Base-by-base conservation (phyloP, 257 asterid genomes). In the Gentiana dahurica region DNA sequence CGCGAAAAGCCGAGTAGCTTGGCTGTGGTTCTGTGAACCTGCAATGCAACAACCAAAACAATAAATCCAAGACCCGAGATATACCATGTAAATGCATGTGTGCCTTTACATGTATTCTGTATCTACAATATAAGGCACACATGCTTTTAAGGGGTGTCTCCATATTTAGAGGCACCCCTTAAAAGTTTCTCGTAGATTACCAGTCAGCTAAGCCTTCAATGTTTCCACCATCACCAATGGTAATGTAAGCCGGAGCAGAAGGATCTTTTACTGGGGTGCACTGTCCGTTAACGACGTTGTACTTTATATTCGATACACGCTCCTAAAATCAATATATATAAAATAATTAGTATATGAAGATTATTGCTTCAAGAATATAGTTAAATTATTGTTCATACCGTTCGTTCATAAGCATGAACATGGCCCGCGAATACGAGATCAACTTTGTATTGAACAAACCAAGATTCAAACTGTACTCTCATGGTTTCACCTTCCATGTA, bases 211-310 rank as follows among this genome's bases (percentile, higher is more conserved):
- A n/a, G 53, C 90, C 90, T 72, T 82, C 90, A 41, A 74, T 64
- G 55, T 81, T 81, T 37, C 86, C 86, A 39, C 86, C 80, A 55
- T 82, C 84, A 34, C 82, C 86, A 34, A 82, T 79, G 36, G 83
- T 70, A 39, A 79, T 74, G 47, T 77, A 79, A 15, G 77, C 68
- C 0, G 82, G 82, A 3, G 82, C 82, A 43, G 79, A 77, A 43
- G 74, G 49, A 62, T 79, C 82, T 32, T 50, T 66, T 7, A 64
- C 54, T 0, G 90, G 86, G 10, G 67, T 49, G 36, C 79, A 49
- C 62, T 61, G 44, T 33, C 80, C 82, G 51, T 82, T 61, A 46
- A 77, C 71, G 43, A 79, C 67, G 65, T 82, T 79, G 65, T 78
- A 75, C 38, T 34, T 51, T 6, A 76, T 55, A 51, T 81, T 81